Conservation (phyloP, 495 filamentous ascomycete species). For the Daldinia caldariorum region DNA sequence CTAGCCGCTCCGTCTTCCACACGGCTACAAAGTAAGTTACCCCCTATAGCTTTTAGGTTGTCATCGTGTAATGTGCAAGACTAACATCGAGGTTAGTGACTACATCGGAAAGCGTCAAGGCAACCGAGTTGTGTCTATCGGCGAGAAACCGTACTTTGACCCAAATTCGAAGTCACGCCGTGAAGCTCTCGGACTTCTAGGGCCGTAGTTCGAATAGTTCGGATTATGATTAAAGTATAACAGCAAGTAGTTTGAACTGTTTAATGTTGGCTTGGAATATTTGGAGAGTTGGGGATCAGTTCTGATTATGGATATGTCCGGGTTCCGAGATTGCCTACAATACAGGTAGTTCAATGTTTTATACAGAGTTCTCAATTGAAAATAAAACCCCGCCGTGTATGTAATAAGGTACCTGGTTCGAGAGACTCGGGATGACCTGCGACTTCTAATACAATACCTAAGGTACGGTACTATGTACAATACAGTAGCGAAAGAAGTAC, state of each 20-base stretch:
- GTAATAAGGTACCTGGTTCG: no score
- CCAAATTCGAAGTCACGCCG: constrained; percentile 66
- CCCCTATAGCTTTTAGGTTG: not conserved
- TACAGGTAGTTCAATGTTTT: no score
- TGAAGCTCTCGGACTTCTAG: constrained; percentile 58
- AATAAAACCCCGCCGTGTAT: not conserved
- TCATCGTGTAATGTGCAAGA: not conserved
- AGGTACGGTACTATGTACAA: no score
- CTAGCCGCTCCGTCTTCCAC: constrained; percentile 69
- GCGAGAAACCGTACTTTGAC: constrained; percentile 72
- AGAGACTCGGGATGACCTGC: no score
- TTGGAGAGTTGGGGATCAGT: not conserved
- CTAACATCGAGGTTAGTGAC: constrained; percentile 53
- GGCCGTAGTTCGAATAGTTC: not conserved
- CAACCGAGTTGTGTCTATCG: constrained; percentile 69
- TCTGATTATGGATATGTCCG: not conserved
- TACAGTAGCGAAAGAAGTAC: no score
- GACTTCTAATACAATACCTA: no score
- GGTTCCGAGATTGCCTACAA: no score
- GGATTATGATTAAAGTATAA: not conserved
- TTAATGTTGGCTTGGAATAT: not conserved
- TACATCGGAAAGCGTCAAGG: constrained; percentile 65
- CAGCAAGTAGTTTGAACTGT: not conserved
- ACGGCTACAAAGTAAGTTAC: constrained; percentile 61
- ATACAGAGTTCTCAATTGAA: no score